Conservation (phyloP, 208 protist species). For the Wallacemonas sp. region DNA sequence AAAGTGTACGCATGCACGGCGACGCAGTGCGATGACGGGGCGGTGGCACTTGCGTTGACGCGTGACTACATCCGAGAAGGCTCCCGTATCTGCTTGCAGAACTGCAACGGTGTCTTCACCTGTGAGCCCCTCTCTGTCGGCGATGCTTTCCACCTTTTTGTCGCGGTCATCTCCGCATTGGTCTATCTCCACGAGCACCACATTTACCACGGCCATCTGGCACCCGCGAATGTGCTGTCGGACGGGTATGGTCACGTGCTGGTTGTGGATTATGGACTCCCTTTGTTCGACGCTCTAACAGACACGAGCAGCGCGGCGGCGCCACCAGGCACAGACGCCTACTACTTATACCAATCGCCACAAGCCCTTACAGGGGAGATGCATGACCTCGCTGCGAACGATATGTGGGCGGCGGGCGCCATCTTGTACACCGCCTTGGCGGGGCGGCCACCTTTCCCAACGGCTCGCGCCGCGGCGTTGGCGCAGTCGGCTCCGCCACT, state of each 20-base stretch:
- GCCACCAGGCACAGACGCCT: background rate
- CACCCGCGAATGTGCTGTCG: conserved; percentile 27
- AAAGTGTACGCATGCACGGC: no score
- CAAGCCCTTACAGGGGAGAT: background rate
- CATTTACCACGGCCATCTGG: conserved; percentile 23
- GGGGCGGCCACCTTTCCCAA: background rate
- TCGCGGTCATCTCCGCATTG: background rate
- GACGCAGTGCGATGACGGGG: no score
- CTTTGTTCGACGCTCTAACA: background rate
- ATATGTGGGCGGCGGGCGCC: conserved; percentile 7
- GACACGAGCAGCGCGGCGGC: background rate
- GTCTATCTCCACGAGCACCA: conserved; percentile 1
- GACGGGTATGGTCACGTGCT: background rate
- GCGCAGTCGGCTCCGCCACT: no score
- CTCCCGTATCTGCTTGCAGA: no score
- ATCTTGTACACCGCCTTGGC: background rate
- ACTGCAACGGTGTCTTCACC: no score
- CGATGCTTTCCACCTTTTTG: background rate
- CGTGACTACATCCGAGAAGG: no score
- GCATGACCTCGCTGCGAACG: conserved; percentile 3
- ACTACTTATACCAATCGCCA: conserved; percentile 6
- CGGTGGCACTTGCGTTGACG: no score
- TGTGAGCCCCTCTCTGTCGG: no score
- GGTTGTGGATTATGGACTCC: background rate
- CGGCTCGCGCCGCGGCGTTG: no score